Percentiles rank a stretch among this genome's conserved stretches.
Conservation (phyloP, 768 basidiomycete genomes). For the Boletus sp. region DNA sequence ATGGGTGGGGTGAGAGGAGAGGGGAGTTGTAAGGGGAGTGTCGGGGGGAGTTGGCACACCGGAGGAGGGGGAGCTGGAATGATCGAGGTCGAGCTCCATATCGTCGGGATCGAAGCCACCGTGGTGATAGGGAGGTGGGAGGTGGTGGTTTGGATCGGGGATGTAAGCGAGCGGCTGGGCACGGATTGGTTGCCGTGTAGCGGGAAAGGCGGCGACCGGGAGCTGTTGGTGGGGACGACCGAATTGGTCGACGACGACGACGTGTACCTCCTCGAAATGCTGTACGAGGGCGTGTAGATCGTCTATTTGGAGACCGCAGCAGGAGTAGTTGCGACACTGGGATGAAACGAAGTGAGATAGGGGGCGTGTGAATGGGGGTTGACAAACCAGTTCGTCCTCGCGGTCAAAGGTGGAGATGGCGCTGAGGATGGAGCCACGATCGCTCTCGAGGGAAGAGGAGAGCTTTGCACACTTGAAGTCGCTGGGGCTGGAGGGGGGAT, state of each 20-base stretch:
- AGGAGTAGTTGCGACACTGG: conserved; percentile 84
- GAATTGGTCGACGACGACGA: conserved; percentile 61
- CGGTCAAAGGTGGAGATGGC: conserved; percentile 63
- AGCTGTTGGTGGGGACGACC: conserved; percentile 33
- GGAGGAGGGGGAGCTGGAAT: conserved; percentile 52
- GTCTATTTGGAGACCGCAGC: conserved; percentile 76
- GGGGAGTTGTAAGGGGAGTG: conserved; percentile 43
- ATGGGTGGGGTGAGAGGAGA: conserved; percentile 33
- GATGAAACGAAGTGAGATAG: not conserved
- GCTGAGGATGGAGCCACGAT: conserved; percentile 57
- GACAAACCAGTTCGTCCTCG: conserved; percentile 69
- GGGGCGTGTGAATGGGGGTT: not conserved
- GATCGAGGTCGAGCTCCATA: conserved; percentile 74
- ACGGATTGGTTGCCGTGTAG: conserved; percentile 29
- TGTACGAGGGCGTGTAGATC: conserved; percentile 84
- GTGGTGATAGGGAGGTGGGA: conserved; percentile 32
- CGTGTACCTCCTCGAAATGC: conserved; percentile 89
- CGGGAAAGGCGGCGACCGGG: conserved; percentile 33
- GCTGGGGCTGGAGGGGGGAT: conserved; percentile 31
- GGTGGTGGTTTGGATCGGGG: conserved; percentile 23
- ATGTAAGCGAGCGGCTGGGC: conserved; percentile 30
- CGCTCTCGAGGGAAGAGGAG: conserved; percentile 57
- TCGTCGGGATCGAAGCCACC: conserved; percentile 68
- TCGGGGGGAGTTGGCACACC: conserved; percentile 37
- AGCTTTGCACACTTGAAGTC: conserved; percentile 47